Base-by-base conservation (phyloP, 805 yeast species). In the Monosporozyma aerobia region DNA sequence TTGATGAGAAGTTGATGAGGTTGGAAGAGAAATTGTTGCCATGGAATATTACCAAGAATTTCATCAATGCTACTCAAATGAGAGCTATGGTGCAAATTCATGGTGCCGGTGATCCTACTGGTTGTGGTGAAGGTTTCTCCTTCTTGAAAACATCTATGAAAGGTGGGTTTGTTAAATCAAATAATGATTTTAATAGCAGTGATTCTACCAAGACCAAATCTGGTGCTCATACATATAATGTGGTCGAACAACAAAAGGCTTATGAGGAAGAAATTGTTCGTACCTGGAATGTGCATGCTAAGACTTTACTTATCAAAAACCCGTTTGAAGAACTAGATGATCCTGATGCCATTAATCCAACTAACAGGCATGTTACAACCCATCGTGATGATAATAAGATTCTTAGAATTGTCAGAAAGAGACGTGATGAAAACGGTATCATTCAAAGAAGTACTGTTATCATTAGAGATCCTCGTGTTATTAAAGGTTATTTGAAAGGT, bases 51-150 rank as follows among this genome's bases (percentile, higher is more conserved):
- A 83, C 97, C 0, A 77, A 89, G 55, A 94, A 94, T 68, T 94
- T 94, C 63, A 81, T 90, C 51, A 87, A 83, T 66, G 94, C 98
- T 2, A 90, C 96, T 25, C 98, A 90, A 65, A 95, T 97, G 52
- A 90, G 95, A 62, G 95, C 97, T 0, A 94, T 94, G 97, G 76
- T 94, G 44, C 97, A 90, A 63, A 79, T 94, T 27, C 88, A 88
- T 64, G 97, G 97, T 13, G 90, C 84, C 51, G 98, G 98, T 48
- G 98, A 94, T 67, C 95, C 96, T 1, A 82, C 96, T 0, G 96
- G 95, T 25, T 81, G 87, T 57, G 94, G 96, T 2, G 86, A 88
- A 57, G 96, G 92, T 0, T 87, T 87, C 58, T 88, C 96, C 9
- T 86, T 92, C 58, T 74, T 90, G 60, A 79, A 90, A 58, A 87